A percentile compares a stretch with the other conserved stretches of the same genome.
These are phyloP conservation scores for Corrigiola litoralis DNA, from an alignment of 179 eudicot species.

Conservation along the genomic window DNA sequence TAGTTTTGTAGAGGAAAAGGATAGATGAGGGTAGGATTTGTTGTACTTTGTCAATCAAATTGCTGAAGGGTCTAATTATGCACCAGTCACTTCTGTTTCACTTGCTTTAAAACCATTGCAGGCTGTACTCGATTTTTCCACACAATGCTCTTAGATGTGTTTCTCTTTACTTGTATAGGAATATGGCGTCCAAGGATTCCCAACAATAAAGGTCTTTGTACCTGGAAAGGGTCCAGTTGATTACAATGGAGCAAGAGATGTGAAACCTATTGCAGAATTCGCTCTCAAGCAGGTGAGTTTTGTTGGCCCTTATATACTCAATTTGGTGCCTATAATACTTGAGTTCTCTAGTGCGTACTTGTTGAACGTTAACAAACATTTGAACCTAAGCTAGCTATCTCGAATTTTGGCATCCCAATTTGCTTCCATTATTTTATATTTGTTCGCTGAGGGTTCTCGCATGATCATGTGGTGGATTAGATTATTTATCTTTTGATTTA, in stretches of 20 bases:
- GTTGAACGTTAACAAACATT: no score
- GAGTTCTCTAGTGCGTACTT: no score
- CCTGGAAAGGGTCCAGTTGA: conserved; percentile 78
- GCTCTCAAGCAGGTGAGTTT: conserved; percentile 58
- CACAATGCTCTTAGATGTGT: not conserved
- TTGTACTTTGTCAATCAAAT: not conserved
- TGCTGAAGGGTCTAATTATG: no score
- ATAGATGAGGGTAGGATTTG: not conserved
- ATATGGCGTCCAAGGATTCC: conserved; percentile 79
- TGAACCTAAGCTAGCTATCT: no score
- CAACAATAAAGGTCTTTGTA: conserved; percentile 78
- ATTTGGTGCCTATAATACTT: not conserved
- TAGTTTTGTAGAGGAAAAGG: not conserved
- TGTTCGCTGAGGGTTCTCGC: no score
- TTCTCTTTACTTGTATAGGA: conserved; percentile 39
- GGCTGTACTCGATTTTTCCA: not conserved
- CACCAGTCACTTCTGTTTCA: not conserved
- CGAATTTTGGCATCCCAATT: no score
- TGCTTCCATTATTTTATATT: no score
- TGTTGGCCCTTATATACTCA: not conserved
- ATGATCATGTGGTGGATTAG: no score
- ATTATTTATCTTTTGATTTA: no score
- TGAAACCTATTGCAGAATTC: conserved; percentile 73
- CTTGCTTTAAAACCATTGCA: not conserved
- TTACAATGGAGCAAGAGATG: conserved; percentile 84